Percentiles rank a stretch among this genome's conserved stretches.
Conservation (phyloP, 345 rosid species). For the Brassica napus region Da-Ae NC_063440.1:17535001-17535500, state of each 20-base stretch:
- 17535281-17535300: constrained; percentile 30
- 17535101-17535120: neutral
- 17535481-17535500: constrained; percentile 70
- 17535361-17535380: constrained; percentile 53
- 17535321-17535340: constrained; percentile 86
- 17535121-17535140: neutral
- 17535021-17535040: constrained; percentile 84
- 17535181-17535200: constrained; percentile 56
- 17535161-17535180: neutral
- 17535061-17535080: constrained; percentile 89
- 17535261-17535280: constrained; percentile 1
- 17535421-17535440: neutral
- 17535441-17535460: constrained; percentile 28
- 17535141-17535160: neutral
- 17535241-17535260: constrained; percentile 45
- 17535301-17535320: constrained; percentile 35
- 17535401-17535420: neutral
- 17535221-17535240: constrained; percentile 58
- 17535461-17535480: constrained; percentile 87
- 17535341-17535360: constrained; percentile 50
- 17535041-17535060: constrained; percentile 84
- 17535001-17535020: constrained; percentile 79
- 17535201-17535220: constrained; percentile 75
- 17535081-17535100: constrained; percentile 50
- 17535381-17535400: constrained; percentile 7